Conservation (phyloP, 257 asterid genomes). For the Rhazya stricta region DNA sequence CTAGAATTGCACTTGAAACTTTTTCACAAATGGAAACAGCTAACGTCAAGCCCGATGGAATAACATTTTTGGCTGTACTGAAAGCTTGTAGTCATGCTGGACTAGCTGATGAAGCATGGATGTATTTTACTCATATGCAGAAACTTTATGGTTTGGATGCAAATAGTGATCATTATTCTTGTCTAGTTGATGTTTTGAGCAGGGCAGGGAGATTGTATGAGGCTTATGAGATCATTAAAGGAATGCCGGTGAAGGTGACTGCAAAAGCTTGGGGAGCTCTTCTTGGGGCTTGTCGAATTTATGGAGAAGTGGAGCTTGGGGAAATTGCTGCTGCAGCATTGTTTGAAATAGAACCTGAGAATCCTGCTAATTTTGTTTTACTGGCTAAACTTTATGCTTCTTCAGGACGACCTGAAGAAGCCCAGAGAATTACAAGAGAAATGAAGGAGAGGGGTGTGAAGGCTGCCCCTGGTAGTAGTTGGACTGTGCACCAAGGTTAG, state of each 20-base stretch:
- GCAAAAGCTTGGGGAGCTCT: conserved; percentile 57
- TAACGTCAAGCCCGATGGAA: conserved; percentile 37
- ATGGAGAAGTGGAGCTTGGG: conserved; percentile 47
- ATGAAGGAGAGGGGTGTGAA: conserved; percentile 39
- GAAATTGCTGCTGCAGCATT: conserved; percentile 44
- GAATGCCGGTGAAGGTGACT: conserved; percentile 41
- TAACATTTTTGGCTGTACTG: conserved; percentile 40
- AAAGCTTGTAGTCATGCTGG: conserved; percentile 56
- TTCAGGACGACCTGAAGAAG: conserved; percentile 33
- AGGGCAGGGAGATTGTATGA: conserved; percentile 36
- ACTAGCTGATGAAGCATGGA: conserved; percentile 36
- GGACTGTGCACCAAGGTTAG: conserved; percentile 29
- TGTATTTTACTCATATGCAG: conserved; percentile 31
- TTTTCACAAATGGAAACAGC: conserved; percentile 38
- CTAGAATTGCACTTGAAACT: conserved; percentile 24
- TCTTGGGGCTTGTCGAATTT: conserved; percentile 45
- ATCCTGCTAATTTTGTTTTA: conserved; percentile 46
- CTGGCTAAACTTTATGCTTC: conserved; percentile 34
- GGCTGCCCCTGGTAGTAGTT: conserved; percentile 41
- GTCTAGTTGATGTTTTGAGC: conserved; percentile 49
- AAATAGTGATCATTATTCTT: conserved; percentile 40
- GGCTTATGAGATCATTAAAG: conserved; percentile 37
- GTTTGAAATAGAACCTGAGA: conserved; percentile 42
- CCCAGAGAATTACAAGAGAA: conserved; percentile 29
- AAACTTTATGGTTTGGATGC: conserved; percentile 30